These are phyloP conservation scores for Kodamaea neixiangensis DNA, from an alignment of 805 yeast genomes.

Conservation along the genomic window DNA sequence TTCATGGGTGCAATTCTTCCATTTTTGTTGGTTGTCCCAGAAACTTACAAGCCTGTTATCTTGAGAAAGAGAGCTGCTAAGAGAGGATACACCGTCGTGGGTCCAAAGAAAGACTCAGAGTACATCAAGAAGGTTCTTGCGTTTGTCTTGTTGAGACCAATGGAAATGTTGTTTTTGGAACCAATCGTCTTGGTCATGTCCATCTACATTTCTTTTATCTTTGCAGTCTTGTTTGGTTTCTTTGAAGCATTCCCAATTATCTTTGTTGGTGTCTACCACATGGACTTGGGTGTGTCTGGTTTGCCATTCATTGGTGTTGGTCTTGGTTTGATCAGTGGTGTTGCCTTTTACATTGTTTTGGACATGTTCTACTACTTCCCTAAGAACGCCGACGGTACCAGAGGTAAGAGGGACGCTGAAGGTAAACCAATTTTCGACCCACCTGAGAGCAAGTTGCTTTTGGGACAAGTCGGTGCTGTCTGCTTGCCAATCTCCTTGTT, in stretches of 20 bases:
- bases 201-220: slow-evolving; percentile 69
- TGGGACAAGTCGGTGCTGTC: slow-evolving; percentile 68
- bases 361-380: slow-evolving; percentile 55
- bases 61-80: slow-evolving; percentile 59
- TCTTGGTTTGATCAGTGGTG: slow-evolving; percentile 62
- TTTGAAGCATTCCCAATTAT: slow-evolving; percentile 79
- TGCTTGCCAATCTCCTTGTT: slow-evolving; percentile 68
- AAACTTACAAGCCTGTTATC: slow-evolving; percentile 73
- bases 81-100: slow-evolving; percentile 53
- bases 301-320: slow-evolving; percentile 74
- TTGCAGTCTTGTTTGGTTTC: slow-evolving; percentile 77
- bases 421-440: slow-evolving; percentile 56
- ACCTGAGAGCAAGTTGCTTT: slow-evolving; percentile 61
- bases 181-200: slow-evolving; percentile 75
- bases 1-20: slow-evolving; percentile 61
- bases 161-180: slow-evolving; percentile 68
- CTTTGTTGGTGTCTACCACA: slow-evolving; percentile 61
- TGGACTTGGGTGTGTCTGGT: slow-evolving; percentile 65
- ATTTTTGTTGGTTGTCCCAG: slow-evolving; percentile 56
- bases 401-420: slow-evolving; percentile 53
- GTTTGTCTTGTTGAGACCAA: slow-evolving; percentile 59
- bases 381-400: slow-evolving; percentile 61
- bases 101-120: slow-evolving; percentile 28
- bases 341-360: slow-evolving; percentile 47
- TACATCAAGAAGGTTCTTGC: slow-evolving; percentile 48